Evolutionary conservation across 1,284 basidiomycete genomes (phyloP), one percentile per base, ranked within the genome.

Genomic region (Cutaneotrichosporon arboriforme): DNA sequence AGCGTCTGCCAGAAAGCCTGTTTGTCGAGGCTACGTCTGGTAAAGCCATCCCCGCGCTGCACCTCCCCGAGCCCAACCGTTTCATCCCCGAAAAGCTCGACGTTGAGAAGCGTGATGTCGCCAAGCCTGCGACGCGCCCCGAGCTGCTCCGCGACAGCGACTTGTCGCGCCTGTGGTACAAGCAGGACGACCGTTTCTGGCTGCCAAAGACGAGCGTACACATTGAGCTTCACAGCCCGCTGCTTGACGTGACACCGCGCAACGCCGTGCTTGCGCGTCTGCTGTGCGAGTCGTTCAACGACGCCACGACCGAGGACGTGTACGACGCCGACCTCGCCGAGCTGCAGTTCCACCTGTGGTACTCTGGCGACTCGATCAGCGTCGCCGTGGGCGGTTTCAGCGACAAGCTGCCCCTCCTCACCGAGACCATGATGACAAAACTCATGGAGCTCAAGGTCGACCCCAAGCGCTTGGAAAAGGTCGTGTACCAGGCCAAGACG

Each of bases 131-230:
- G 51, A 82, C 81, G 53, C 81, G 86, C 26, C 93, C 93, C 12
- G 77, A 81, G 60, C 81, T 92, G 54, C 80, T 97, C 51, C 78
- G 82, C 23, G 81, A 90, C 69, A 89, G 84, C 0, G 75, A 81
- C 0, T 67, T 86, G 33, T 87, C 85, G 1, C 80, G 84, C 18
- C 74, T 96, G 12, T 97, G 92, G 92, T 83, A 92, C 76, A 97
- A 97, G 79, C 91, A 91, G 68, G 93, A 97, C 69, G 92, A 97
- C 73, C 82, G 81, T 56, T 97, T 93, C 78, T 94, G 90, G 87
- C 83, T 93, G 5, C 93, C 93, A 0, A 89, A 89, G 67, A 89
- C 89, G 22, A 74, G 72, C 52, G 63, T 76, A 15, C 68, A 72
- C 55, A 50, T 73, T 47, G 59, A 65, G 22, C 60, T 75, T 23